Conservation (phyloP, 768 basidiomycete species). For the Leccinum arenicola region DNA sequence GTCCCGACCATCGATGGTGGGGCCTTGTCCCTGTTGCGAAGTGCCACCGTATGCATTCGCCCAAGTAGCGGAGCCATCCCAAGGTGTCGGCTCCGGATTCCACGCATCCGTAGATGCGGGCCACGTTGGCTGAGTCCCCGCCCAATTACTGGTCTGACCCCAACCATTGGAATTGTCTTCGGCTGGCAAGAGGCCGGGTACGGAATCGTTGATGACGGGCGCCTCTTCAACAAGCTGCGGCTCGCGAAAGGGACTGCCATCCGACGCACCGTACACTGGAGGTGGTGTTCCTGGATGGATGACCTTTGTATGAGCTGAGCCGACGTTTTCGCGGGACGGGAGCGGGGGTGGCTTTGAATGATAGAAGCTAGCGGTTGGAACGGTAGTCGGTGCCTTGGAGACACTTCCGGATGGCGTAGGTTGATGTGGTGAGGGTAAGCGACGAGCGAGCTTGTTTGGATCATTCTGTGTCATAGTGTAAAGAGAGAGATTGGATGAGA, state of each 20-base stretch:
- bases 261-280: slow-evolving; percentile 24
- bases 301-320: slow-evolving; percentile 38
- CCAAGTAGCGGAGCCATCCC: slow-evolving; percentile 28
- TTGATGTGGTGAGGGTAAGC: slow-evolving; percentile 40
- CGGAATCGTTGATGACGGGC: slow-evolving; percentile 33
- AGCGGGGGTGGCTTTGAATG: slow-evolving; percentile 36
- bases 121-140: slow-evolving; percentile 14
- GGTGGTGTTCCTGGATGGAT: slow-evolving; percentile 28
- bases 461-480: slow-evolving; percentile 48
- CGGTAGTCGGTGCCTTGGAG: slow-evolving; percentile 22
- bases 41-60: slow-evolving; percentile 16
- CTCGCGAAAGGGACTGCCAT: slow-evolving; percentile 43
- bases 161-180: slow-evolving; percentile 27
- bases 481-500: slow-evolving; percentile 1
- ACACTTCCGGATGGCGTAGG: slow-evolving; percentile 38
- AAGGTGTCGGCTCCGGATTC: slow-evolving; percentile 22
- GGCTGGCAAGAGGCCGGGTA: slow-evolving; percentile 38
- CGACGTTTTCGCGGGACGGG: slow-evolving; percentile 32
- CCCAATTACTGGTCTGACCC: slow-evolving; percentile 18
- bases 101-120: slow-evolving; percentile 14
- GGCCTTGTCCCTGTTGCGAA: slow-evolving; percentile 31
- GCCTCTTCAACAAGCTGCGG: slow-evolving; percentile 52
- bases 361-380: slow-evolving; percentile 30
- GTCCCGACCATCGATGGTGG: slow-evolving; percentile 58
- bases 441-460: slow-evolving; percentile 34